Evolutionary conservation across 2,329 filamentous ascomycete genomes (phyloP).

Genomic region (Pseudogymnoascus sp.): DNA sequence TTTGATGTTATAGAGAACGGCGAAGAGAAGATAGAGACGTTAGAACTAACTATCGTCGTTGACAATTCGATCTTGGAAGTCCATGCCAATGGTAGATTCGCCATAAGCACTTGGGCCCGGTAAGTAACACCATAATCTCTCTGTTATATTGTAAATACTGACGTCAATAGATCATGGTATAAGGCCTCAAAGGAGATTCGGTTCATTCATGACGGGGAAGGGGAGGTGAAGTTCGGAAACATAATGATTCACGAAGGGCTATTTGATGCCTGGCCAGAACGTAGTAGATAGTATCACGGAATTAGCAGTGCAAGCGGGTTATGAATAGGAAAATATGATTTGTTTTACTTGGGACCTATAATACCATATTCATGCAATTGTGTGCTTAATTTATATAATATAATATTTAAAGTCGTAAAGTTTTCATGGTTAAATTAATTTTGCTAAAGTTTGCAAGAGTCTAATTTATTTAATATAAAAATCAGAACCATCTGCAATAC

Average conservation of each 20-base stretch:
- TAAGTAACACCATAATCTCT: constrained; percentile 23
- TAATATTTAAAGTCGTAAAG: too few species aligned
- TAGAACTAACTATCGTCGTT: constrained; percentile 36
- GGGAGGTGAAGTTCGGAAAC: constrained; percentile 28
- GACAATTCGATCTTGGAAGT: constrained; percentile 34
- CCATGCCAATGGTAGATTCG: constrained; percentile 37
- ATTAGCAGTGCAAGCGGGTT: background rate
- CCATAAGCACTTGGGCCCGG: constrained; percentile 37
- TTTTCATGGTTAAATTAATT: too few species aligned
- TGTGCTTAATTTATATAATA: too few species aligned
- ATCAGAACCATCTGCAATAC: too few species aligned
- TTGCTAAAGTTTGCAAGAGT: too few species aligned
- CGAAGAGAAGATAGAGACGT: constrained; percentile 29
- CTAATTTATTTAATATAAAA: too few species aligned
- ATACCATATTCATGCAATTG: background rate
- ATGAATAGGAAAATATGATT: background rate
- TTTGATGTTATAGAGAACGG: constrained; percentile 28
- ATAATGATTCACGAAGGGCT: constrained; percentile 32
- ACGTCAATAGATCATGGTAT: constrained; percentile 32
- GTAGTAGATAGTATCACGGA: constrained; percentile 10
- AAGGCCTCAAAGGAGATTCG: constrained; percentile 29
- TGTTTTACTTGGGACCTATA: constrained; percentile 3
- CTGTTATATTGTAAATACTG: constrained; percentile 15
- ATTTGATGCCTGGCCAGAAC: constrained; percentile 33
- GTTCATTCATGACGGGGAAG: constrained; percentile 31